Evolutionary conservation across 495 filamentous ascomycete species (phyloP), one percentile per base, ranked within the genome.

Genomic region (Podospora pseudoanserina): DNA sequence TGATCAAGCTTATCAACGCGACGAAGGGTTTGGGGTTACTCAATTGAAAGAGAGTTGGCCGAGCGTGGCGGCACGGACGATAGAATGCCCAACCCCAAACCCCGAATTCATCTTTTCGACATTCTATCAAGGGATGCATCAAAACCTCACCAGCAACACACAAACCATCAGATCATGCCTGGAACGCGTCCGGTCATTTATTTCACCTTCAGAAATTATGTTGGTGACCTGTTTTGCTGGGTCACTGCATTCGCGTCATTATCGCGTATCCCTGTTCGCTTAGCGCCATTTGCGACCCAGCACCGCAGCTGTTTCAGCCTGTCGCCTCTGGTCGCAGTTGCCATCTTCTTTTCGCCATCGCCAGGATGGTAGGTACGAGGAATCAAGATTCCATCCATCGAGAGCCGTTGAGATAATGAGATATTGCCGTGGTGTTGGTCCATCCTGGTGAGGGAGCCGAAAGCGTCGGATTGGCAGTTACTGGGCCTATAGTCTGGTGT

Each of bases 241-340:
- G 44, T 11, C 60, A 26, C 55, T n/a, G 19, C 15, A 39, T 20
- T 73, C 75, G 75, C 72, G 75, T 76, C 75, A 75, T 70, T 71
- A 65, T 74, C 75, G 73, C 70, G 75, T 74, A 65, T 39, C 66
- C 71, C 57, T 69, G 66, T 39, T 54, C 63, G 2, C 27, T 65
- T 70, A 65, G 56, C 58, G 66, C 44, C 18, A 34, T 23, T 72
- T 68, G 34, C 66, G 59, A 68, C 65, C 60, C 27, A 64, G 63
- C 68, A 65, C 68, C 27, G 60, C 62, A 56, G 44, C 57, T 49
- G 67, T 68, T 71, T 67, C 69, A 60, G 60, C 64, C 11, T 19
- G 9, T 65, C 39, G 56, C 57, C 27, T 55, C 30, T 44, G 5
- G 39, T 49, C 13, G 39, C 39, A 5, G 39, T 49, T 11, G 13